Percentiles rank a stretch among this genome's conserved stretches.
Conservation (phyloP, 2,329 filamentous ascomycete species). For the Ophiocordyceps polyrhachis-furcata region DNA sequence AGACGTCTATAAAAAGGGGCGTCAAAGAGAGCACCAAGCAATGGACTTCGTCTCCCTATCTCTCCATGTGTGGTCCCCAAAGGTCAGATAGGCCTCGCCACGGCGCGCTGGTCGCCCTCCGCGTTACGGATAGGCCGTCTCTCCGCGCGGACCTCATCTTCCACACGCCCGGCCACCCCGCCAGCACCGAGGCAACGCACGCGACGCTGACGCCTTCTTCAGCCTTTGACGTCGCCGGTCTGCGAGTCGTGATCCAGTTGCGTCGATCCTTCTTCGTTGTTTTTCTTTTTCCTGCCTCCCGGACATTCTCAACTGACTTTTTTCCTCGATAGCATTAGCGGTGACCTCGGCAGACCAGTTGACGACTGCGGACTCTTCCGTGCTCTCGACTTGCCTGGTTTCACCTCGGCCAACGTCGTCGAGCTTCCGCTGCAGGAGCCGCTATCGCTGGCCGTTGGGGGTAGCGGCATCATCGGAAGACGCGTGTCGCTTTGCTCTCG, state of each 20-base stretch:
- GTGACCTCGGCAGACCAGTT: conserved; percentile 21
- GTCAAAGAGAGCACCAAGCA: too few species aligned
- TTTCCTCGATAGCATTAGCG: conserved; percentile 5
- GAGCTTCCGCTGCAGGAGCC: conserved; percentile 19
- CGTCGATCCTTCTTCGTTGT: conserved; percentile 9
- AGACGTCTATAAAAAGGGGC: neutral
- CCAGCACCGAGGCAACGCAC: conserved; percentile 21
- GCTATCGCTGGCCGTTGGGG: conserved; percentile 24
- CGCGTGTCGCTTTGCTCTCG: conserved; percentile 22
- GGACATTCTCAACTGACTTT: neutral
- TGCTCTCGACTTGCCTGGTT: conserved; percentile 15
- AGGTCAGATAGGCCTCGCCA: conserved; percentile 21
- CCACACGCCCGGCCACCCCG: conserved; percentile 20
- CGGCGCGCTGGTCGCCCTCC: conserved; percentile 26
- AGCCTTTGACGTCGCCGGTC: conserved; percentile 4
- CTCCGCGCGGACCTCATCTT: conserved; percentile 22
- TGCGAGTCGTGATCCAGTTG: conserved; percentile 26
- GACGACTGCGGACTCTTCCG: conserved; percentile 23
- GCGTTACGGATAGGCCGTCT: conserved; percentile 5
- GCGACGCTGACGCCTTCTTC: conserved; percentile 19
- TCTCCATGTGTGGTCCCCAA: conserved; percentile 25
- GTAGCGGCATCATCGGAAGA: conserved; percentile 27
- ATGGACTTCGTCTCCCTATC: too few species aligned
- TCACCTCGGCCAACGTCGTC: conserved; percentile 6
- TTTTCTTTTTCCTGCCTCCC: neutral